These are phyloP conservation scores for Coprinellus aureogranulatus DNA, from an alignment of 768 basidiomycete genomes.

Conservation along the genomic window DNA sequence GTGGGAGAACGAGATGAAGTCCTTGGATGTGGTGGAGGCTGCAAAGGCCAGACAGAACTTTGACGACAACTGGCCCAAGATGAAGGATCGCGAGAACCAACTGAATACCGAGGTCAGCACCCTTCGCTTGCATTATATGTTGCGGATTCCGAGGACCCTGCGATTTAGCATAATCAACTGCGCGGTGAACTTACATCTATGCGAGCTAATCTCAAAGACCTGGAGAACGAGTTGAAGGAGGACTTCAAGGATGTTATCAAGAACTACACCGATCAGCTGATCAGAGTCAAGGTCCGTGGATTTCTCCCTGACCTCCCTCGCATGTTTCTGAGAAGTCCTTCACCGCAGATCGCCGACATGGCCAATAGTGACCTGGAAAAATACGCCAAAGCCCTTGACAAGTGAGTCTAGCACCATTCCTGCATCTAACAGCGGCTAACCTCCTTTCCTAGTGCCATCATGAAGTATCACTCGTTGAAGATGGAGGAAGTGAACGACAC, in stretches of 20 bases:
- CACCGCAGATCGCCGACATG: constrained; percentile 89
- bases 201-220: constrained; percentile 60
- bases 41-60: constrained; percentile 83
- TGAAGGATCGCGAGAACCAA: constrained; percentile 70
- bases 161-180: constrained; percentile 72
- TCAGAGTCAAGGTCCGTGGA: constrained; percentile 82
- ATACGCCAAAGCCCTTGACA: constrained; percentile 95
- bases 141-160: too few relatives aligned
- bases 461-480: constrained; percentile 96
- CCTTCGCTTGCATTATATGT: too few relatives aligned
- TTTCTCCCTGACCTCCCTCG: not conserved
- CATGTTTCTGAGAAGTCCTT: not conserved
- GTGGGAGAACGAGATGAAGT: constrained; percentile 69
- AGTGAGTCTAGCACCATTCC: constrained; percentile 52
- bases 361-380: constrained; percentile 97
- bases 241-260: constrained; percentile 87
- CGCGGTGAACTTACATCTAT: constrained; percentile 80
- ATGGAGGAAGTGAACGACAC: constrained; percentile 99
- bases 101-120: constrained; percentile 62
- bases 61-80: constrained; percentile 70
- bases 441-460: constrained; percentile 73
- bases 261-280: constrained; percentile 84
- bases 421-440: constrained; percentile 3
- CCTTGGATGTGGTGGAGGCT: constrained; percentile 80
- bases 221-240: constrained; percentile 73